Conservation (phyloP, 352 stramenopile species). For the Pythium phragmitis region DNA sequence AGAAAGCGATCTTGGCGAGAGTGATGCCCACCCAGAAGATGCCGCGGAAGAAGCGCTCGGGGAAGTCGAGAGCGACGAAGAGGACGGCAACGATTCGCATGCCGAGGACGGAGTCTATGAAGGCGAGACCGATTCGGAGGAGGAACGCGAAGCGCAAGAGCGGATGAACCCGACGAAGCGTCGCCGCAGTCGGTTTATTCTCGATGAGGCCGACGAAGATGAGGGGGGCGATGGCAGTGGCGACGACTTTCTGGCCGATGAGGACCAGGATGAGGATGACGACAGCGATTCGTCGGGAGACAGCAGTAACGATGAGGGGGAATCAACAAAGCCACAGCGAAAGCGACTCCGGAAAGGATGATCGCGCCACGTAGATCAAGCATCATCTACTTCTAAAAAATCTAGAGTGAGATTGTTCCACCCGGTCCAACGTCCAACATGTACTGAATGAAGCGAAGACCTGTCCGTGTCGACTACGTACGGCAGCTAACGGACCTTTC, state of each 20-base stretch:
- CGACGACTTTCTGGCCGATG: slow-evolving; percentile 33
- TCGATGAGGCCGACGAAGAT: slow-evolving; percentile 77
- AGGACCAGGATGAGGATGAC: slow-evolving; percentile 32
- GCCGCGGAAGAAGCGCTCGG: slow-evolving; percentile 36
- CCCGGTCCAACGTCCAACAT: too few relatives aligned
- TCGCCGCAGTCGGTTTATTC: slow-evolving; percentile 61
- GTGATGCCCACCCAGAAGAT: slow-evolving; percentile 34
- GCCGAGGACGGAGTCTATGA: slow-evolving; percentile 42
- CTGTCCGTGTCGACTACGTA: background rate
- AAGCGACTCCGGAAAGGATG: slow-evolving; percentile 23
- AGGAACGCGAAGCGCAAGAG: slow-evolving; percentile 40
- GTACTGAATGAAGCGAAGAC: too few relatives aligned
- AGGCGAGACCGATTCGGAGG: slow-evolving; percentile 67
- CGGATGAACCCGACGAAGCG: slow-evolving; percentile 24
- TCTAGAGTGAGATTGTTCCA: background rate
- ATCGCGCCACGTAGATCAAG: background rate
- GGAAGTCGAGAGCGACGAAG: slow-evolving; percentile 29
- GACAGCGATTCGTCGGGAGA: slow-evolving; percentile 17
- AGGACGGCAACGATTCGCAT: slow-evolving; percentile 39
- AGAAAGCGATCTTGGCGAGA: slow-evolving; percentile 66
- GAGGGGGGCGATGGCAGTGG: slow-evolving; percentile 34
- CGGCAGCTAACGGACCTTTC: slow-evolving; percentile 53
- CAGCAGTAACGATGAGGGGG: slow-evolving; percentile 15
- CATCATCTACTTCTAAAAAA: background rate
- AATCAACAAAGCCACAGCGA: slow-evolving; percentile 4